Evolutionary conservation across 768 basidiomycete genomes (phyloP).

Genomic region (Suillus clintonianus): DNA sequence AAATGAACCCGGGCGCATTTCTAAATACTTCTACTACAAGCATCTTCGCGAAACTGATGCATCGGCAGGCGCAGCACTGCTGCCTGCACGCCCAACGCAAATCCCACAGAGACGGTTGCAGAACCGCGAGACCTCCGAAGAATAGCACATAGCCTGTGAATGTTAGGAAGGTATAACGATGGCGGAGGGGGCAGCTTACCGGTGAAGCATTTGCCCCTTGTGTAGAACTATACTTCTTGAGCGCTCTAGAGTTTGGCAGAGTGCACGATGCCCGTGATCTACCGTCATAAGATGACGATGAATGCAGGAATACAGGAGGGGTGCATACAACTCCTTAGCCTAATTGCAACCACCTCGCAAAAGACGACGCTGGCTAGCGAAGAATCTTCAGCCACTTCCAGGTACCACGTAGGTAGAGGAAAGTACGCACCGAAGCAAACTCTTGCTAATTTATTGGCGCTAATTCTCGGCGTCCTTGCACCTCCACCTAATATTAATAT

Average conservation of each 20-base stretch:
- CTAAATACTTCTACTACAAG: slow-evolving; percentile 94
- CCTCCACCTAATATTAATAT: too few relatives aligned
- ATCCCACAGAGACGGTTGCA: slow-evolving; percentile 95
- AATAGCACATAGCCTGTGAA: slow-evolving; percentile 83
- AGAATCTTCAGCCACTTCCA: background rate
- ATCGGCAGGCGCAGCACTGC: slow-evolving; percentile 91
- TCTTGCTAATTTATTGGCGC: too few relatives aligned
- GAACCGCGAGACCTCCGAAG: slow-evolving; percentile 91
- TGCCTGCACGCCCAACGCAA: slow-evolving; percentile 91
- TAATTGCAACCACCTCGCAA: slow-evolving; percentile 97
- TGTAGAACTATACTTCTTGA: slow-evolving; percentile 62
- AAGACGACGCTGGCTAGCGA: slow-evolving; percentile 87
- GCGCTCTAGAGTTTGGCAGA: slow-evolving; percentile 73
- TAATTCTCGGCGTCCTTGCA: slow-evolving; percentile 79
- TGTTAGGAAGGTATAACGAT: background rate
- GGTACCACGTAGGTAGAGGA: background rate
- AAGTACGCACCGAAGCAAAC: slow-evolving; percentile 80
- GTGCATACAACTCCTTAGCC: slow-evolving; percentile 80
- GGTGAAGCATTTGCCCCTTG: slow-evolving; percentile 88
- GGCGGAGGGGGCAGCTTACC: slow-evolving; percentile 42
- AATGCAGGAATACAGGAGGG: background rate
- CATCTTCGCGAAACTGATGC: slow-evolving; percentile 96
- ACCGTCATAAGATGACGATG: background rate
- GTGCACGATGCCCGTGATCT: slow-evolving; percentile 97
- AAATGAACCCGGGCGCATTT: slow-evolving; percentile 89